Conservation (phyloP, 768 basidiomycete genomes). For the Hortiboletus flavorubellus region DNA sequence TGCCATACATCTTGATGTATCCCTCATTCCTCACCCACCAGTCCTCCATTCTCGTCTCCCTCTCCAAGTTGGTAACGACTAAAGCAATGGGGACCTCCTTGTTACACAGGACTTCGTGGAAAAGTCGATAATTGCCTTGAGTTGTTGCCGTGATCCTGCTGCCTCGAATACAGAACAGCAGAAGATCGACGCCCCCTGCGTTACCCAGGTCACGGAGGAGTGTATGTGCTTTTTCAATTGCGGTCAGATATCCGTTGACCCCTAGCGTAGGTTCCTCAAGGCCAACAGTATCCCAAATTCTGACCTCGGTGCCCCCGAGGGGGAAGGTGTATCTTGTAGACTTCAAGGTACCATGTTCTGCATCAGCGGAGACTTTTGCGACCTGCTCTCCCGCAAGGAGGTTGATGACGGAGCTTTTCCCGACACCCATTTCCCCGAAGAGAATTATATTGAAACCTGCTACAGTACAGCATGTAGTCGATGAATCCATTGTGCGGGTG, state of each 20-base stretch:
- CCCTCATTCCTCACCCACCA: slow-evolving; percentile 33
- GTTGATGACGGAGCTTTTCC: slow-evolving; percentile 46
- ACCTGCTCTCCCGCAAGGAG: slow-evolving; percentile 31
- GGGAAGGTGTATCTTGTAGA: slow-evolving; percentile 24
- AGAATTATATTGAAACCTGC: slow-evolving; percentile 27
- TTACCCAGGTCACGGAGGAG: slow-evolving; percentile 24
- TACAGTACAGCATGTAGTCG: not conserved
- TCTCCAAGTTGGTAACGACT: slow-evolving; percentile 40
- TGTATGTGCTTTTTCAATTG: slow-evolving; percentile 27
- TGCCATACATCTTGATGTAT: slow-evolving; percentile 25
- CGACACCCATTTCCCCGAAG: slow-evolving; percentile 32
- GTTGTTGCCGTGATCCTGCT: slow-evolving; percentile 28
- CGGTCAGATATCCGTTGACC: slow-evolving; percentile 25
- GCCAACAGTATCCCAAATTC: slow-evolving; percentile 30
- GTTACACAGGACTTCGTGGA: slow-evolving; percentile 38
- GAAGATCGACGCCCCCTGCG: slow-evolving; percentile 31
- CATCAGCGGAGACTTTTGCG: slow-evolving; percentile 33
- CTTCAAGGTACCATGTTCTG: slow-evolving; percentile 33
- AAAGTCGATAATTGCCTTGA: slow-evolving; percentile 39
- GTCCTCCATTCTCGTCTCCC: slow-evolving; percentile 32
- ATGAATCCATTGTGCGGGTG: not conserved
- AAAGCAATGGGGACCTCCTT: slow-evolving; percentile 38
- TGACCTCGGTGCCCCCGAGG: slow-evolving; percentile 8
- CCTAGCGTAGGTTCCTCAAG: slow-evolving; percentile 31
- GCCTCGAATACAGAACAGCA: slow-evolving; percentile 39